These are phyloP conservation scores for Dryas integrifolia DNA, from an alignment of 331 rosid genomes.

Conservation along the genomic window DNA sequence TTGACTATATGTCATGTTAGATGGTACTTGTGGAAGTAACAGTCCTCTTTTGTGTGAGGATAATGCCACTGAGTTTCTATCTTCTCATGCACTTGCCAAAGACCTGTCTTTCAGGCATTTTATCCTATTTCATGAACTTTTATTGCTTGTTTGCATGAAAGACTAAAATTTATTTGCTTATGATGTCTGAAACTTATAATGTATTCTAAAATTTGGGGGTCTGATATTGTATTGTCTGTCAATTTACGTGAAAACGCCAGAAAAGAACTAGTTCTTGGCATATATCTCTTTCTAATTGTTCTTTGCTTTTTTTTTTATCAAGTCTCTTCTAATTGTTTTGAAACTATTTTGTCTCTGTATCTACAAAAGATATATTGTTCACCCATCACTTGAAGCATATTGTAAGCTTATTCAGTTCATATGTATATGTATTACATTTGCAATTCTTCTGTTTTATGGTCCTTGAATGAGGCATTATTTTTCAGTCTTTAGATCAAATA, in stretches of 20 bases:
- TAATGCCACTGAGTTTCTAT: neutral
- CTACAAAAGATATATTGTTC: neutral
- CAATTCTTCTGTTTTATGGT: neutral
- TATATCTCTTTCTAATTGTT: neutral
- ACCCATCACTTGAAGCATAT: neutral
- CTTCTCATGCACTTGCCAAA: neutral
- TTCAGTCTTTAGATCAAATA: neutral
- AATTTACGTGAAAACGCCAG: neutral
- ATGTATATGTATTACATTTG: neutral
- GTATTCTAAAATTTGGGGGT: neutral
- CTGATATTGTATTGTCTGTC: neutral
- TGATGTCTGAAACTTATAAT: neutral
- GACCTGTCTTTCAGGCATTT: neutral
- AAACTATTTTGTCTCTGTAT: neutral
- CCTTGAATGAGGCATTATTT: neutral
- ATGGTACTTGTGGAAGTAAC: neutral
- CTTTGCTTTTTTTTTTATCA: neutral
- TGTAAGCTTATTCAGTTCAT: neutral
- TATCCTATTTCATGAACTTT: neutral
- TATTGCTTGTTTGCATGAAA: neutral
- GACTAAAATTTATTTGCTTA: neutral
- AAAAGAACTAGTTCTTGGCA: neutral
- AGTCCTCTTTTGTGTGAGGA: neutral
- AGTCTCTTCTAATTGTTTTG: neutral
- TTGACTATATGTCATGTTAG: neutral